phyloP scores from a whole-genome alignment of 2,329 filamentous ascomycete species.

The Colletotrichum aenigma region DNA sequence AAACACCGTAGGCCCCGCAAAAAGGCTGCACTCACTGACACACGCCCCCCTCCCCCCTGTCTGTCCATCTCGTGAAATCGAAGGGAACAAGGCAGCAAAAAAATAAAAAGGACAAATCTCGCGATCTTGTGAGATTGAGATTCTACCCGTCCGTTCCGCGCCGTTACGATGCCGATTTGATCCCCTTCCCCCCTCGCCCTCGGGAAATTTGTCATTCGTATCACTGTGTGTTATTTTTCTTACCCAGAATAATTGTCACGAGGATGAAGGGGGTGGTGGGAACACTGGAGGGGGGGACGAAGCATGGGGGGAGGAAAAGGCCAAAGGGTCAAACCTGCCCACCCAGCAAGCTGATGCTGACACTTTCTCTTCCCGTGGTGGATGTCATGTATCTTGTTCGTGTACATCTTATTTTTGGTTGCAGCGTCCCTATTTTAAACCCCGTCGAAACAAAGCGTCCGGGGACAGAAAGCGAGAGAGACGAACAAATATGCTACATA shows the following conservation, averaged over 20 bases:
- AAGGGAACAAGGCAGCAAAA: background rate
- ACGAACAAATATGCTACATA: background rate
- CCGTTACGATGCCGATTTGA: background rate
- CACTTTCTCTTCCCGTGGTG: background rate
- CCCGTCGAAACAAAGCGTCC: background rate
- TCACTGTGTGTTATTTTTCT: background rate
- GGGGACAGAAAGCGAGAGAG: background rate
- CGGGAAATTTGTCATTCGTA: background rate
- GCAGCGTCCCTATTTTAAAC: background rate
- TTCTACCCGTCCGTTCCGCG: background rate
- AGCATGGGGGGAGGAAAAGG: background rate
- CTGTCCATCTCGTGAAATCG: background rate
- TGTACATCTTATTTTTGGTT: background rate
- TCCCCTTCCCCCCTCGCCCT: background rate
- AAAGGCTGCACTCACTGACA: background rate
- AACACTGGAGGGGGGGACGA: background rate
- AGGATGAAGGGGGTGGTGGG: background rate
- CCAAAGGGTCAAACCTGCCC: background rate
- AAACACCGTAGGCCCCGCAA: background rate
- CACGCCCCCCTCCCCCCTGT: background rate
- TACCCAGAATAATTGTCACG: background rate
- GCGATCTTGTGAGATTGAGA: background rate
- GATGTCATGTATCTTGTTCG: background rate
- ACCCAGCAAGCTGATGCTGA: background rate
- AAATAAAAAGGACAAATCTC: background rate